Conservation (phyloP, 305 asterid species). For the Fraxinus albicans region DNA sequence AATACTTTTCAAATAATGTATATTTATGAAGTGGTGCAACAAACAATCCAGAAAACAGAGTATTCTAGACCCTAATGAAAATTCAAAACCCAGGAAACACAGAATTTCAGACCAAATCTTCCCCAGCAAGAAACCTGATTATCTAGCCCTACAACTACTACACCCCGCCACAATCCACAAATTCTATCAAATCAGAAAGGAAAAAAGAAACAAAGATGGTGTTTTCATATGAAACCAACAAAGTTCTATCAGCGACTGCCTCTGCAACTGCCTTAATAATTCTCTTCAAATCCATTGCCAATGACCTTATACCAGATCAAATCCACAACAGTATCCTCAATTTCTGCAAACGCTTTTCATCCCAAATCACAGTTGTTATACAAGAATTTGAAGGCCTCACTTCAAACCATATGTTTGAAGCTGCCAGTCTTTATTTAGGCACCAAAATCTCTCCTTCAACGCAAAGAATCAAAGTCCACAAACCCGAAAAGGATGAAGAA, state of each 20-base stretch:
- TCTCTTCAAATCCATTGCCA: constrained; percentile 50
- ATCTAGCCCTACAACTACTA: background rate
- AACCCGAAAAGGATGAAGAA: constrained; percentile 50
- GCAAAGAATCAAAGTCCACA: constrained; percentile 52
- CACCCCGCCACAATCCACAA: background rate
- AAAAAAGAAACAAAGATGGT: constrained; percentile 18
- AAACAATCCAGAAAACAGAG: background rate
- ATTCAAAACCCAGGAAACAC: background rate
- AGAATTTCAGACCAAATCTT: background rate
- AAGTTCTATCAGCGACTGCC: constrained; percentile 50
- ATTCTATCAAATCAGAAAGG: background rate
- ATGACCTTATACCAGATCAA: constrained; percentile 52
- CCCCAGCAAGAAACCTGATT: background rate
- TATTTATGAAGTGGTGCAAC: background rate
- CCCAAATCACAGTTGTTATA: constrained; percentile 53
- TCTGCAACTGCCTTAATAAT: constrained; percentile 48
- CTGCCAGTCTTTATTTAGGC: constrained; percentile 51
- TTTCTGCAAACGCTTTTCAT: constrained; percentile 44
- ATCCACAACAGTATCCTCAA: constrained; percentile 32
- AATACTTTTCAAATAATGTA: background rate
- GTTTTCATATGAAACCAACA: constrained; percentile 37
- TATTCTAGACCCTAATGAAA: background rate
- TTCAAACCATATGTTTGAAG: constrained; percentile 56
- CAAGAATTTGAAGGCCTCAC: constrained; percentile 69
- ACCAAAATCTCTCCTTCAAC: constrained; percentile 51